A percentile compares a stretch with the other conserved stretches of the same genome.
Conservation (phyloP, 2,329 filamentous ascomycete species). For the Monosporascus sp. region DNA sequence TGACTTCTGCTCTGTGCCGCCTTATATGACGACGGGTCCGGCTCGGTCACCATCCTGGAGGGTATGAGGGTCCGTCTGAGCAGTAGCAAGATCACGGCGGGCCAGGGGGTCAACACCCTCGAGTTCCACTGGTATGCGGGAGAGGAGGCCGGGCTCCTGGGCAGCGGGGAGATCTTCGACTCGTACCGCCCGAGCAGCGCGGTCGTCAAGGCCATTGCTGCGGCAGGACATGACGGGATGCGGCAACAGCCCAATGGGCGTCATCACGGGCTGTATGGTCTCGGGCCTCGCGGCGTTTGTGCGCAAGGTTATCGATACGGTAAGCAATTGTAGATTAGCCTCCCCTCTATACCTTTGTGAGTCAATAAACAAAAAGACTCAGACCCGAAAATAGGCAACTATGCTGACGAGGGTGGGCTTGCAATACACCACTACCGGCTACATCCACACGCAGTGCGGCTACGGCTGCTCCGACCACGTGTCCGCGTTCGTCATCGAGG, state of each 20-base stretch:
- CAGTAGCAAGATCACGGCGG: conserved; percentile 55
- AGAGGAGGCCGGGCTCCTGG: conserved; percentile 74
- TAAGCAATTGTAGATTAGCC: conserved; percentile 7
- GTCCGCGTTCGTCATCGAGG: conserved; percentile 61
- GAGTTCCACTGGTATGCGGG: conserved; percentile 87
- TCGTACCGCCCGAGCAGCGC: conserved; percentile 27
- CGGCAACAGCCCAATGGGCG: conserved; percentile 27
- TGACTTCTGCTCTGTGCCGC: neutral
- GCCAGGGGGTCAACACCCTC: conserved; percentile 64
- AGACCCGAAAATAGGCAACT: neutral
- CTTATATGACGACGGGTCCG: conserved; percentile 69
- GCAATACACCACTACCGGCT: conserved; percentile 33
- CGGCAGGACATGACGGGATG: conserved; percentile 42
- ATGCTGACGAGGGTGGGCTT: neutral
- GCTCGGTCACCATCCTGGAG: conserved; percentile 75
- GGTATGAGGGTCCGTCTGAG: conserved; percentile 66
- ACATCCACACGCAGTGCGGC: conserved; percentile 44
- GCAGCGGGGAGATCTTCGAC: conserved; percentile 52
- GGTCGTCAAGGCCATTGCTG: conserved; percentile 35
- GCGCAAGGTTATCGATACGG: conserved; percentile 29
- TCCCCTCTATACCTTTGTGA: neutral
- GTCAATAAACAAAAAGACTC: neutral
- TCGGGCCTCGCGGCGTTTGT: conserved; percentile 30
- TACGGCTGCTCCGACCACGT: conserved; percentile 64
- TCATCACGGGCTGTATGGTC: conserved; percentile 37